Base-by-base conservation (phyloP, 768 basidiomycete species). In the Phallus indusiatus region DNA sequence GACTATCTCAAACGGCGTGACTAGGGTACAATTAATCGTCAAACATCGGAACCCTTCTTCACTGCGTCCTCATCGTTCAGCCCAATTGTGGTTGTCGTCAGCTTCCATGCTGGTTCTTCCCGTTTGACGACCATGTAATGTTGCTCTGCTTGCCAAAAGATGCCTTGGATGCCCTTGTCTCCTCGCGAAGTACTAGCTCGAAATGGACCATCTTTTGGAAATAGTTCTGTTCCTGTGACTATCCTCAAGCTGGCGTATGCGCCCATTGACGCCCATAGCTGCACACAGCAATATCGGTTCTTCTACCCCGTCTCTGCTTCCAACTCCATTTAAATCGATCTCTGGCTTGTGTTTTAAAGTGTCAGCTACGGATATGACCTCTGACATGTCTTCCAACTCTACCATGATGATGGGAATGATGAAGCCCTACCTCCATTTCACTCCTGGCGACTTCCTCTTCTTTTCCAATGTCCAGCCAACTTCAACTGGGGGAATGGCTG, bases 391-490 rank as follows among this genome's bases (percentile, higher is more conserved):
- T 22, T 51, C 50, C 28, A 51, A 51, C 16, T 22, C 28, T n/a
- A n/a, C n/a, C 21, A 51, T 17, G 20, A 34, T 22, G 28, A 51
- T 51, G 20, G 28, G 51, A 52, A 28, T 62, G 59, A 20, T 59
- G 60, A 24, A 59, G 61, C 50, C 50, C 4, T 51, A 51, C 20
- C 50, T 51, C 20, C 50, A 51, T 51, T 51, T 51, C 20, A 51
- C 50, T 22, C 50, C 50, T 9, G 50, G 50, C 4, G 50, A 51
- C 18, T 22, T 51, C 12, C 50, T 51, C 20, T 51, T 14, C 18
- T 51, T 70, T 64, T 22, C 28, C 9, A 5, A 69, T 81, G 7
- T 79, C 78, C 77, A 79, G 14, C 50, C 50, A 22, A 51, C 12
- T 12, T 51, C 50, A 11, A 51, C 12, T 22, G 50, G 50, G 18